Evolutionary conservation across 1,284 basidiomycete genomes (phyloP), one percentile per base, ranked within the genome.

Genomic region (Tilletia horrida): DNA sequence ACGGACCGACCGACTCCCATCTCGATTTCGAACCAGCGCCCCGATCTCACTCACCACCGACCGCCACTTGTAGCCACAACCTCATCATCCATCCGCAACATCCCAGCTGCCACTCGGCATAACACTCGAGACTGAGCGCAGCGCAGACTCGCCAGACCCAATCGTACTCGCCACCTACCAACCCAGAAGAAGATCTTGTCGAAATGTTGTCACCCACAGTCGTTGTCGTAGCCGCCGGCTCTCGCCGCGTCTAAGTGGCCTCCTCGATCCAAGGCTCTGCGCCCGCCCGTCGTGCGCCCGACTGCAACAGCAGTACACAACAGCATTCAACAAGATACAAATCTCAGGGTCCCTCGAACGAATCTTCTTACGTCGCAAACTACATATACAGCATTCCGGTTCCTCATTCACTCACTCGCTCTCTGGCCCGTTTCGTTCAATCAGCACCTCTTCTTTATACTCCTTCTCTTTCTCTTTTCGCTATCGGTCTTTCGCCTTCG

Each of bases 161-260:
- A 40, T 40, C 35, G 4, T 11, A 40, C 35, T 40, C 35, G 11
- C 35, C 11, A 40, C 35, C 35, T 11, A 40, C 35, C 35, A 40
- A 4, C 35, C 35, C 35, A 11, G 35, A 40, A 40, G 35, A 40
- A 40, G 35, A 11, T 40, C 35, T 40, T n/a, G 18, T 48, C 45
- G 21, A 23, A 18, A 48, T 48, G 45, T 18, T 48, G 18, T n/a
- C 45, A 23, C 16, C 16, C 45, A 16, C 21, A 4, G 45, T 48
- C 45, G 45, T n/a, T 48, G 45, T 18, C 45, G 45, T 40, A 40
- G 35, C 45, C 45, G 45, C 45, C 45, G 45, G 45, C 45, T 18
- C 45, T 6, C 45, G 45, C 45, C 45, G 45, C 6, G 45, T 48
- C 45, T 48, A 23, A 48, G 21, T 48, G 18, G 18, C 45, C 45